These are phyloP conservation scores for Auriscalpium microsporum DNA, from an alignment of 768 basidiomycete species.

Conservation along the genomic window DNA sequence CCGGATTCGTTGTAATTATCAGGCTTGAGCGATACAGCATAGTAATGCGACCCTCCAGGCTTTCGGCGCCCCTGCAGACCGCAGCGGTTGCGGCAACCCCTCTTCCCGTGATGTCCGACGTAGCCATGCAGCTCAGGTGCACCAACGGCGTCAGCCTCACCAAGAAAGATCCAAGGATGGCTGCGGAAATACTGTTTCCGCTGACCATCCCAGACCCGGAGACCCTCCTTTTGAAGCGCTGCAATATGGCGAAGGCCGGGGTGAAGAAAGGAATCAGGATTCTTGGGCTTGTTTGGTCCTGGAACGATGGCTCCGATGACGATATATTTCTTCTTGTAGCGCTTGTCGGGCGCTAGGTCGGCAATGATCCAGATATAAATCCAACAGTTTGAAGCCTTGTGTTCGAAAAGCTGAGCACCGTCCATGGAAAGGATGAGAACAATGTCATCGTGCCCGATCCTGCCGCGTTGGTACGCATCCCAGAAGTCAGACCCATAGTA, in stretches of 20 bases:
- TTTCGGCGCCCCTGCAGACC: conserved; percentile 24
- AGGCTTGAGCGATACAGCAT: conserved; percentile 13
- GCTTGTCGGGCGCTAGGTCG: conserved; percentile 16
- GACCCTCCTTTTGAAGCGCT: conserved; percentile 20
- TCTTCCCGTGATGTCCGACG: conserved; percentile 28
- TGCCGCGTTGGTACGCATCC: background rate
- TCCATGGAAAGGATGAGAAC: conserved; percentile 20
- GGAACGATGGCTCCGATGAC: conserved; percentile 23
- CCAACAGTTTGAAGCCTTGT: conserved; percentile 28
- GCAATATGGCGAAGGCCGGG: conserved; percentile 23
- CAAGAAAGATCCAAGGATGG: background rate
- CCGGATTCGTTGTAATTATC: background rate
- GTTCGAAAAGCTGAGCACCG: conserved; percentile 22
- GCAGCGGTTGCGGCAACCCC: conserved; percentile 22
- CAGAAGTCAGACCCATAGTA: background rate
- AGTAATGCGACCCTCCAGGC: conserved; percentile 24
- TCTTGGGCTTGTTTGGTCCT: conserved; percentile 25
- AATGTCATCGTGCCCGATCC: conserved; percentile 8
- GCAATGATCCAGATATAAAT: conserved; percentile 25
- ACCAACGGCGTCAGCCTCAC: conserved; percentile 6
- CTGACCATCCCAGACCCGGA: conserved; percentile 22
- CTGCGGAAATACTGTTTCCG: background rate
- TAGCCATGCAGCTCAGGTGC: conserved; percentile 23
- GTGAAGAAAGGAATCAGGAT: conserved; percentile 25
- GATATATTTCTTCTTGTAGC: conserved; percentile 24